These are phyloP conservation scores for Platismatia glauca DNA, from an alignment of 495 filamentous ascomycete species.

Conservation along the genomic window DNA sequence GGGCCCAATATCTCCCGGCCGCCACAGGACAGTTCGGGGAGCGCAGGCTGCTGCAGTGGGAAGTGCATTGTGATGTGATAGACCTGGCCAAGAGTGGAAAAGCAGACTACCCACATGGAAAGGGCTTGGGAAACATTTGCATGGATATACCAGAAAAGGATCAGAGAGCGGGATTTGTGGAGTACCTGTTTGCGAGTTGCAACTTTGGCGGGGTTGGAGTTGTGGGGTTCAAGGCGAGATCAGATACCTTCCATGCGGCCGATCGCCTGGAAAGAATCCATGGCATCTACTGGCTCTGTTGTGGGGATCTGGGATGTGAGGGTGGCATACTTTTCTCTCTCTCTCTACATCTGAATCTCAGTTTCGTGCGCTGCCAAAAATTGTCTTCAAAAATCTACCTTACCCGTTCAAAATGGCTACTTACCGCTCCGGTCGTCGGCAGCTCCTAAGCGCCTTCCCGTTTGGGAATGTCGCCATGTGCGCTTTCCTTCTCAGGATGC, in stretches of 20 bases:
- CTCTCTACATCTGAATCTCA: not conserved
- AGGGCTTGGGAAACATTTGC: conserved; percentile 9
- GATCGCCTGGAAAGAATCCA: conserved; percentile 10
- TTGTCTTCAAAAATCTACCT: not conserved
- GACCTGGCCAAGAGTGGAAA: not conserved
- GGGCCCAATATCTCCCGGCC: conserved; percentile 52
- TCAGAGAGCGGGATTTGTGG: not conserved
- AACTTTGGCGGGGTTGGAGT: conserved; percentile 3
- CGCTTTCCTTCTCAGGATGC: not conserved
- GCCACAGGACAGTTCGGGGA: conserved; percentile 56
- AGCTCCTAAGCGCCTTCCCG: not conserved
- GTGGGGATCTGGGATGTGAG: not conserved
- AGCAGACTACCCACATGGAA: not conserved
- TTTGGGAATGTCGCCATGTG: not conserved
- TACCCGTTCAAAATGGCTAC: not conserved
- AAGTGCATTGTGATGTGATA: conserved; percentile 86
- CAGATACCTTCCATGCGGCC: conserved; percentile 10
- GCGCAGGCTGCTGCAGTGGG: conserved; percentile 64
- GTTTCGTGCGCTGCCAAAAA: not conserved
- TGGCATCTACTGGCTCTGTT: not conserved
- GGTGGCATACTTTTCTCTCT: not conserved
- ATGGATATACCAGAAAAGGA: conserved; percentile 17
- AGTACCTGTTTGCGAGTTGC: not conserved
- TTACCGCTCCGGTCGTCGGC: not conserved
- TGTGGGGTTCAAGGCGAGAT: conserved; percentile 1